Base-by-base conservation (phyloP, 2,329 filamentous ascomycete species). In the Colletotrichum salicis region DNA sequence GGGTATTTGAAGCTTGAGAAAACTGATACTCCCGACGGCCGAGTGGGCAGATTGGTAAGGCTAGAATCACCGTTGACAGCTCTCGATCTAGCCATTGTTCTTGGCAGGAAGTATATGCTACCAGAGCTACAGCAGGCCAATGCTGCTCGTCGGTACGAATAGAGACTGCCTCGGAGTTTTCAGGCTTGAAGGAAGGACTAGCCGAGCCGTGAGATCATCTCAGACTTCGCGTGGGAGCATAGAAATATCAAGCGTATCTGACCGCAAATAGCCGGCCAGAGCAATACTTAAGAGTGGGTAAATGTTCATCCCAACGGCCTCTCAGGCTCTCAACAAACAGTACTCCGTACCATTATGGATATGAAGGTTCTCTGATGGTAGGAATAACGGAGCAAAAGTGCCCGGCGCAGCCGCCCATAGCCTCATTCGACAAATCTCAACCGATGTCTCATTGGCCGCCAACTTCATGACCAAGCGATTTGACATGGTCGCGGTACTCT, bases 1-100 rank as follows among this genome's bases (percentile, higher is more conserved):
- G 64, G 60, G 22, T 69, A 59, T 13, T 19, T 69, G 3, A 24
- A 12, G 37, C 41, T 69, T 24, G 37, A 7, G 57, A 45, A 8
- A 24, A 37, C 27, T 8, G 12, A 59, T 6, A 13, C 3, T 2
- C n/a, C 22, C 22, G 15, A 41, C 13, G 57, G 22, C 10, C 12
- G 2, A 2, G 5, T 45, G 5, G 57, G 57, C 7, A 59, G 57
- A 27, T 45, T 59, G 35, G 19, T 22, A 7, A 22, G 19, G 10
- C 19, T 48, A 22, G 41, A 48, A 10, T 22, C 19, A 10, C 41
- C 41, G 10, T 48, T 48, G 41, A 48, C 41, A 19, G 41, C 41
- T 22, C 41, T 48, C 8, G 19, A 48, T 22, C 41, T 48, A 19
- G 41, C 41, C 41, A 11, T 48, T 11, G 41, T 48, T n/a, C 41